Base-by-base conservation (phyloP, 352 stramenopile species). In the Peronospora destructor region DNA sequence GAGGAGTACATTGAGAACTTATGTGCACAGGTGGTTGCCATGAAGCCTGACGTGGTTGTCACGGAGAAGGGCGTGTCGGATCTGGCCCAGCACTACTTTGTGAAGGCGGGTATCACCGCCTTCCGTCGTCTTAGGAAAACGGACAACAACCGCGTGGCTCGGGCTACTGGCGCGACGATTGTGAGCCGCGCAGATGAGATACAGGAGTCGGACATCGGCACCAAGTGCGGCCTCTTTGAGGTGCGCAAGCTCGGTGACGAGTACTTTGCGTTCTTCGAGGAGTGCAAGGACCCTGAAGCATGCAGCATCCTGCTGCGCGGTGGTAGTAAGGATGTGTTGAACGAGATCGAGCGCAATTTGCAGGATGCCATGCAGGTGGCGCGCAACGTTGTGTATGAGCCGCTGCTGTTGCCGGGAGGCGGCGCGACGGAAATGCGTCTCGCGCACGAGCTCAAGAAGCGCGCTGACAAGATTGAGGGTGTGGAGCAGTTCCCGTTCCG, bases 1-100 rank as follows among this genome's bases (percentile, higher is more conserved):
- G 97, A 99, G 71, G 96, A 99, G 69, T 98, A 98, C 84, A 97
- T 99, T 54, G 94, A 99, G 76, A 97, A 98, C 63, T 90, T 99
- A 61, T 99, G 96, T 61, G 94, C 95, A 23, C 91, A 99, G 73
- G 97, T 99, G 50, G 97, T 99, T 43, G 94, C 94, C 0, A 93
- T 97, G 73, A 98, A 98, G 71, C 97, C 97, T 2, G 96, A 99
- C 71, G 94, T 99, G 73, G 96, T 99, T 39, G 97, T 99, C 65
- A 99, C 96, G 19, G 97, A 99, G 81, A 99, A 99, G 77, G 97
- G 97, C 44, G 96, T 99, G 10, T 98, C 87, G 23, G 97, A 99
- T 71, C 77, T 99, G 53, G 96, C 96, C 8, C 96, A 99, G 80
- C 97, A 99, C 79, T 99, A 98, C 81, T 95, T 99, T 55, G 84